phyloP scores from a whole-genome alignment of 2,329 filamentous ascomycete species.

The Stylonectria norvegica region DNA sequence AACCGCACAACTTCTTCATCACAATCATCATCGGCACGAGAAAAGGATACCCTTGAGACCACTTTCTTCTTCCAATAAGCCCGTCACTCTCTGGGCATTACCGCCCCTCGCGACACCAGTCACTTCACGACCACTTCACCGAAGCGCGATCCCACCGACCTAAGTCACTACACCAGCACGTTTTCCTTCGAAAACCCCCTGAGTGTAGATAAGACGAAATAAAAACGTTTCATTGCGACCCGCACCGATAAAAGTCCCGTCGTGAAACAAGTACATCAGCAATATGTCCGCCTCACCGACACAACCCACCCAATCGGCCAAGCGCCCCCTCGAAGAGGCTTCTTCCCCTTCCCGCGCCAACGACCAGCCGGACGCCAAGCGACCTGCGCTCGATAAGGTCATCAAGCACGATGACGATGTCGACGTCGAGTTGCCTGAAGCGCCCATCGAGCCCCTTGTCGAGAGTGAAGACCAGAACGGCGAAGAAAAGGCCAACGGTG shows the following conservation, averaged over 20 bases:
- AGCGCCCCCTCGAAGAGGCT: slow-evolving; percentile 94
- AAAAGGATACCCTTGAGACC: slow-evolving; percentile 26
- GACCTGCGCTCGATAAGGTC: slow-evolving; percentile 90
- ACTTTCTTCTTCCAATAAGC: slow-evolving; percentile 28
- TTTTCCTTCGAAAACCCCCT: slow-evolving; percentile 85
- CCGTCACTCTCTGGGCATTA: slow-evolving; percentile 30
- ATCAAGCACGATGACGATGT: slow-evolving; percentile 63
- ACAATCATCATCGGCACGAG: slow-evolving; percentile 30
- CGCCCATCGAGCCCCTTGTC: slow-evolving; percentile 30
- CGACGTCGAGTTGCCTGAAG: slow-evolving; percentile 44
- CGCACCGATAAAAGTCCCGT: slow-evolving; percentile 19
- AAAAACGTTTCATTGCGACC: slow-evolving; percentile 32
- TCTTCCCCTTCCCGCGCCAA: slow-evolving; percentile 88
- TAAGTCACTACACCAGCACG: slow-evolving; percentile 75
- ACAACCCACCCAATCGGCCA: slow-evolving; percentile 67
- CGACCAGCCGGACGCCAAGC: slow-evolving; percentile 96
- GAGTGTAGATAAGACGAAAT: slow-evolving; percentile 73
- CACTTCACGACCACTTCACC: slow-evolving; percentile 41
- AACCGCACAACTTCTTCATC: slow-evolving; percentile 29
- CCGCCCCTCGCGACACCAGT: slow-evolving; percentile 34
- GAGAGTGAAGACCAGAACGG: slow-evolving; percentile 47
- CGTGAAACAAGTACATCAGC: slow-evolving; percentile 30
- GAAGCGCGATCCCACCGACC: slow-evolving; percentile 41
- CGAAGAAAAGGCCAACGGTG: slow-evolving; percentile 48
- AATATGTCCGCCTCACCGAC: slow-evolving; percentile 72